Evolutionary conservation across 2,329 filamentous ascomycete species (phyloP).

Genomic region (Huntiella savannae): DNA sequence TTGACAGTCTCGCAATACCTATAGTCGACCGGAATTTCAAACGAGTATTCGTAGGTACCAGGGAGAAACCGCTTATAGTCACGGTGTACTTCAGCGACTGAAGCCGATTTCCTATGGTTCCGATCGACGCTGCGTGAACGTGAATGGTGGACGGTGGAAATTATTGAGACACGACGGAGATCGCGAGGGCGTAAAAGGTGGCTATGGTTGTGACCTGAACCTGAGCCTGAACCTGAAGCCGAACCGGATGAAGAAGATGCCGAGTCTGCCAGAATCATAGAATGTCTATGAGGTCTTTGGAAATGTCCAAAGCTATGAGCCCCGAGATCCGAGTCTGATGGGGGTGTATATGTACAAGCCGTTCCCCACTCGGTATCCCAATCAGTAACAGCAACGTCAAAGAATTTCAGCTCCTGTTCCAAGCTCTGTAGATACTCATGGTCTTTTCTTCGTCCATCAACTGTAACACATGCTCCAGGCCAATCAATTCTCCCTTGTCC

Average conservation of each 20-base stretch:
- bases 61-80: slow-evolving; percentile 76
- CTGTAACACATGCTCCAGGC: slow-evolving; percentile 86
- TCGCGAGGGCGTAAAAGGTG: not conserved
- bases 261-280: slow-evolving; percentile 1
- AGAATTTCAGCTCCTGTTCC: slow-evolving; percentile 80
- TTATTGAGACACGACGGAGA: slow-evolving; percentile 1
- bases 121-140: slow-evolving; percentile 76
- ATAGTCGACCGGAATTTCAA: slow-evolving; percentile 78
- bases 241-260: not conserved
- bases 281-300: not conserved
- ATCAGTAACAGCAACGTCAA: slow-evolving; percentile 52
- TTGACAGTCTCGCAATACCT: slow-evolving; percentile 77
- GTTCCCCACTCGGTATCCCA: slow-evolving; percentile 45
- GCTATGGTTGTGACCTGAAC: not conserved
- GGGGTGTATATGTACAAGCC: slow-evolving; percentile 33
- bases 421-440: slow-evolving; percentile 52
- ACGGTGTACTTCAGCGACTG: slow-evolving; percentile 44
- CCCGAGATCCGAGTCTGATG: not conserved
- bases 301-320: not conserved
- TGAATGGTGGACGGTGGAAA: slow-evolving; percentile 26
- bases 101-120: slow-evolving; percentile 34
- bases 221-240: not conserved
- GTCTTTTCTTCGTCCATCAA: slow-evolving; percentile 67
- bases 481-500: slow-evolving; percentile 81
- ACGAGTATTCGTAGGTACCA: slow-evolving; percentile 47